These are phyloP conservation scores for Chlamydomonas reinhardtii DNA, from an alignment of 163 green algal species.

Conservation along the genomic window DNA sequence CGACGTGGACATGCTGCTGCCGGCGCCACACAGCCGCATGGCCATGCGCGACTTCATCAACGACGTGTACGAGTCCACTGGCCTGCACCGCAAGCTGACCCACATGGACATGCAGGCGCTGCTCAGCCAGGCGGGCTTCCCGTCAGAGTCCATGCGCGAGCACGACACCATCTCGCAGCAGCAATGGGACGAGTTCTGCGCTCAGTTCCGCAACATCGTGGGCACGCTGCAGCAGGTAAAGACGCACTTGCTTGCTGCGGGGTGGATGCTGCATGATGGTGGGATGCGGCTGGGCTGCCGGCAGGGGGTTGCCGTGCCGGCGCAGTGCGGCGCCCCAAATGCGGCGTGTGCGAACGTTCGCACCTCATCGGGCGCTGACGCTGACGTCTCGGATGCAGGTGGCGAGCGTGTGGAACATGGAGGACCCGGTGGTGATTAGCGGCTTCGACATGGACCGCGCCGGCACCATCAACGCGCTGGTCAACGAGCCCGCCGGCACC, in stretches of 20 bases:
- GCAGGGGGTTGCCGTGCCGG: too few relatives aligned
- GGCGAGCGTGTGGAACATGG: slow-evolving; percentile 71
- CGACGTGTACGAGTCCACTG: slow-evolving; percentile 72
- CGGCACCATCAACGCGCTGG: slow-evolving; percentile 65
- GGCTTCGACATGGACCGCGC: slow-evolving; percentile 79
- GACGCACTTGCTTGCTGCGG: too few relatives aligned
- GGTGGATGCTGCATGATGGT: too few relatives aligned
- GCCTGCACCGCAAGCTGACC: slow-evolving; percentile 67
- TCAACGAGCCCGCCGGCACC: slow-evolving; percentile 68
- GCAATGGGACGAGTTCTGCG: slow-evolving; percentile 76
- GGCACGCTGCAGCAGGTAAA: slow-evolving; percentile 58
- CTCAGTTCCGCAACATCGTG: slow-evolving; percentile 65
- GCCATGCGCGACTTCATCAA: slow-evolving; percentile 67
- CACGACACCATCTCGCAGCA: slow-evolving; percentile 57
- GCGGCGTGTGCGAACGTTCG: too few relatives aligned
- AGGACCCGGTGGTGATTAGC: slow-evolving; percentile 75
- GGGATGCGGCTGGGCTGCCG: too few relatives aligned
- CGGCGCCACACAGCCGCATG: slow-evolving; percentile 35
- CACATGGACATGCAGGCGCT: slow-evolving; percentile 74
- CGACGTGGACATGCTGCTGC: slow-evolving; percentile 45
- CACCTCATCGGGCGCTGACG: too few relatives aligned
- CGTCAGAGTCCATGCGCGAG: slow-evolving; percentile 47
- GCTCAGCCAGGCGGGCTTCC: slow-evolving; percentile 74
- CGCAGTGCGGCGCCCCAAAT: too few relatives aligned
- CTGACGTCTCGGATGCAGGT: slow-evolving; percentile 51